Evolutionary conservation across 1,139 yeast species (phyloP), one percentile per base, ranked within the genome.

Genomic region (Schwanniomyces etchellsii): DNA sequence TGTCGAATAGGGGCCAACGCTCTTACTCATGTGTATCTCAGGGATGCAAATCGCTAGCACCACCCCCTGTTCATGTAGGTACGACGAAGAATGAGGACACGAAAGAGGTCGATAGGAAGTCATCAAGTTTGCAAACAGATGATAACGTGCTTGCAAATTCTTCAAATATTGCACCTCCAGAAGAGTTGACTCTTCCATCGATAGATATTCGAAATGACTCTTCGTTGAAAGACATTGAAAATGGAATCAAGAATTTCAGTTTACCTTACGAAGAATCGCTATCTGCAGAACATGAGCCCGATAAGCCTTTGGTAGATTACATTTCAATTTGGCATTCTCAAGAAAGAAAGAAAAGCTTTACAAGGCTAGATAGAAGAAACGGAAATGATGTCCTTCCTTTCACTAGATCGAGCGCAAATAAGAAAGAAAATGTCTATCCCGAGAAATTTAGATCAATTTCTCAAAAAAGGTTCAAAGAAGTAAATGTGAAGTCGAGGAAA

Each of bases 261-360:
- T 44, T 53, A 22, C 50, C 60, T 3, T 64, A 48, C 37, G 74
- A 67, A 38, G 66, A 60, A 29, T 55, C 63, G 0, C 50, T 66
- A 16, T 66, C 73, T 2, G 73, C 72, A 1, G 73, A 66, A 34
- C 50, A 60, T 36, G 72, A 63, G 28, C 46, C 39, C 10, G 65
- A 57, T 14, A 52, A 47, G 23, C 45, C 45, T 20, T 49, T 61
- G 2, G 44, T 51, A 2, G 44, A 51, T 36, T 67, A 59, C 39
- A 46, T 65, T 15, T 55, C 68, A 1, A 67, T 67, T 20, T 67
- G 74, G 74, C 72, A 59, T 35, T 52, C 60, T 2, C 74, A 67
- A 42, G 58, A 54, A 33, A 42, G 43, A 28, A 41, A 45, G 27
- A 45, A 44, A 33, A 44, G 39, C 29, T 40, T 36, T 6, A 41